Percentiles rank a stretch among this genome's conserved stretches.
These are phyloP conservation scores for Xylaria sp. DNA, from an alignment of 2,329 filamentous ascomycete genomes.

Conservation along the genomic window DNA sequence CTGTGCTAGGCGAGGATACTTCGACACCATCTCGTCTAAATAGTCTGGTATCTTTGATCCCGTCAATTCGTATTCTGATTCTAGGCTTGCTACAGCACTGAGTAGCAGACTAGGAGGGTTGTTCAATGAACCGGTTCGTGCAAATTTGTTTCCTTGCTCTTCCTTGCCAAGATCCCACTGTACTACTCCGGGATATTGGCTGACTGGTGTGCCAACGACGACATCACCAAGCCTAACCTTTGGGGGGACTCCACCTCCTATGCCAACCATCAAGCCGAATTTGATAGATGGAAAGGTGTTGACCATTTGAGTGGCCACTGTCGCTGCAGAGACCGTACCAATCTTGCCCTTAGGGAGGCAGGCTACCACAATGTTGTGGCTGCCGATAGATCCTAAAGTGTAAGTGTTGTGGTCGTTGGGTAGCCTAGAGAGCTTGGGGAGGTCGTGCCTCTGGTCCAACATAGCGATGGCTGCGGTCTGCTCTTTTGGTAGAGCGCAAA, in stretches of 20 bases:
- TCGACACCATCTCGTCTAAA: constrained; percentile 36
- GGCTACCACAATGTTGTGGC: constrained; percentile 42
- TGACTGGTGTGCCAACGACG: constrained; percentile 40
- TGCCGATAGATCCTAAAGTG: constrained; percentile 39
- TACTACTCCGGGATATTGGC: constrained; percentile 39
- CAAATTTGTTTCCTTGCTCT: constrained; percentile 32
- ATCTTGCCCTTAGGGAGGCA: constrained; percentile 43
- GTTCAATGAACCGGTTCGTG: constrained; percentile 38
- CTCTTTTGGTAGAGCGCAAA: constrained; percentile 9
- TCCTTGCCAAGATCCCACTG: constrained; percentile 44
- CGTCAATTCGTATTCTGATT: constrained; percentile 1
- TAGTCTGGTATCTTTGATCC: constrained; percentile 39
- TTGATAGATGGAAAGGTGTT: constrained; percentile 50
- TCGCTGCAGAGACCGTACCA: constrained; percentile 50
- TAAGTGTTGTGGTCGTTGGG: constrained; percentile 38
- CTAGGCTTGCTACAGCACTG: constrained; percentile 37
- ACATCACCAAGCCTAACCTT: constrained; percentile 44
- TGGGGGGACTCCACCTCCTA: constrained; percentile 49
- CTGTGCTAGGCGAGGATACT: constrained; percentile 33
- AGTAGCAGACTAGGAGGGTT: constrained; percentile 42
- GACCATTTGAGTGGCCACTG: constrained; percentile 48
- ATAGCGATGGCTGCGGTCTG: constrained; percentile 21
- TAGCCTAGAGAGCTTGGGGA: not conserved
- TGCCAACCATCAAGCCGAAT: constrained; percentile 57
- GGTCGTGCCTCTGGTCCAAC: constrained; percentile 12